Evolutionary conservation across 2,329 filamentous ascomycete species (phyloP).

Genomic region (Sclerotinia trifoliorum): DNA sequence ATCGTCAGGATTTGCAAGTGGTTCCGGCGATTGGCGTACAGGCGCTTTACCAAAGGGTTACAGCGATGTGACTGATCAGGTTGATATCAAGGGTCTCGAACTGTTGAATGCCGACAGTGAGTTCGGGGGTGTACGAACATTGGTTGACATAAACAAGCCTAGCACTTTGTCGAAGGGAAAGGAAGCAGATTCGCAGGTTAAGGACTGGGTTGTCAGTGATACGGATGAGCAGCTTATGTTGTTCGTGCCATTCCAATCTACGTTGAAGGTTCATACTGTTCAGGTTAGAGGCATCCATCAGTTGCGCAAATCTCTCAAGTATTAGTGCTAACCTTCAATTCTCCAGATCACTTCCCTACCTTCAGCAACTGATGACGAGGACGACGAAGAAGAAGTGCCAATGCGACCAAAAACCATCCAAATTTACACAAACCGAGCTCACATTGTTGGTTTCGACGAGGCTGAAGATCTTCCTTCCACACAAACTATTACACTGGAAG

Average conservation of each 20-base stretch:
- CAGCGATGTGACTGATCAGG: constrained; percentile 74
- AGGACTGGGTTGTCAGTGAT: constrained; percentile 94
- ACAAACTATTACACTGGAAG: constrained; percentile 72
- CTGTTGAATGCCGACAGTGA: constrained; percentile 83
- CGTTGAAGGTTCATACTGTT: constrained; percentile 82
- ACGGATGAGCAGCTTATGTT: constrained; percentile 96
- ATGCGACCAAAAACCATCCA: constrained; percentile 81
- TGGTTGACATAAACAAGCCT: constrained; percentile 72
- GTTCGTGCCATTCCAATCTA: constrained; percentile 84
- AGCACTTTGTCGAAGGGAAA: constrained; percentile 60
- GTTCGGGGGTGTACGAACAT: constrained; percentile 66
- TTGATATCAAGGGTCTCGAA: constrained; percentile 78
- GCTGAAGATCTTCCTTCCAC: constrained; percentile 82
- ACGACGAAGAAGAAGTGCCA: constrained; percentile 74
- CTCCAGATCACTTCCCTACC: constrained; percentile 80
- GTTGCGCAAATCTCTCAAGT: constrained; percentile 3
- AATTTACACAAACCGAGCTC: constrained; percentile 82
- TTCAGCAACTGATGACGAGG: constrained; percentile 53
- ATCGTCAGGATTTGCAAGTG: constrained; percentile 40
- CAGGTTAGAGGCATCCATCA: constrained; percentile 49
- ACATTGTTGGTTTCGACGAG: constrained; percentile 93
- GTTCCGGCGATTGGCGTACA: constrained; percentile 66
- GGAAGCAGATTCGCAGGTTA: constrained; percentile 46
- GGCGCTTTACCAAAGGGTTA: constrained; percentile 77
- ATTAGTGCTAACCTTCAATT: neutral